These are phyloP conservation scores for Prunus persica DNA, from an alignment of 306 rosid species.

Conservation along the genomic window DNA sequence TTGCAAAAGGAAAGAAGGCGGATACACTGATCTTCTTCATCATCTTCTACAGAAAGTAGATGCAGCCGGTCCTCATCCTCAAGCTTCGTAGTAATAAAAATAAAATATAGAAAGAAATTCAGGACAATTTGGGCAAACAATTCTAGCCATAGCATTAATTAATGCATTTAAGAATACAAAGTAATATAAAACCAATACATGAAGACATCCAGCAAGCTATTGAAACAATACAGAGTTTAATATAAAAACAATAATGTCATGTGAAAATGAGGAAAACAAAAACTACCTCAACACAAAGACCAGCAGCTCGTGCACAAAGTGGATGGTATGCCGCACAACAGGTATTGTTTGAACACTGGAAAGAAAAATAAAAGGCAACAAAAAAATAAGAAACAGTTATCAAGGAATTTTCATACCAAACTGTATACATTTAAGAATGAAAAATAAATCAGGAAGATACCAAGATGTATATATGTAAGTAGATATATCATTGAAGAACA, in stretches of 20 bases:
- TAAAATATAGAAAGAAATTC: conserved; percentile 12
- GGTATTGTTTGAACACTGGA: conserved; percentile 88
- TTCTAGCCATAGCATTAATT: background rate
- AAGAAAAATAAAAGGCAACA: background rate
- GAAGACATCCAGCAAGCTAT: background rate
- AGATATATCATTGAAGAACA: background rate
- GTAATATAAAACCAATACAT: background rate
- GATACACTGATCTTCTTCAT: conserved; percentile 90
- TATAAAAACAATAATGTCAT: background rate
- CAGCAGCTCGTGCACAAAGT: conserved; percentile 99
- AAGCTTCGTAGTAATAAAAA: conserved; percentile 48
- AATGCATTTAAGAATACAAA: background rate
- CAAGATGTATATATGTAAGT: background rate
- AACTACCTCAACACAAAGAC: conserved; percentile 95
- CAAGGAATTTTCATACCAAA: background rate
- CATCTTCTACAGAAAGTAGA: conserved; percentile 88
- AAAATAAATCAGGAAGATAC: background rate
- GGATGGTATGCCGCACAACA: conserved; percentile 98
- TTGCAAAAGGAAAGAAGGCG: conserved; percentile 95
- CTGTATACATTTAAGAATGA: background rate
- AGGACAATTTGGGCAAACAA: background rate
- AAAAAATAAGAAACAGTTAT: conserved; percentile 2
- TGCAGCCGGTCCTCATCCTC: conserved; percentile 96
- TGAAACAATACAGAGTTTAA: background rate
- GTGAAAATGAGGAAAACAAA: conserved; percentile 6